A percentile compares a stretch with the other conserved stretches of the same genome.
phyloP scores from a whole-genome alignment of 2,329 filamentous ascomycete species.

The Fusarium siculi region DNA sequence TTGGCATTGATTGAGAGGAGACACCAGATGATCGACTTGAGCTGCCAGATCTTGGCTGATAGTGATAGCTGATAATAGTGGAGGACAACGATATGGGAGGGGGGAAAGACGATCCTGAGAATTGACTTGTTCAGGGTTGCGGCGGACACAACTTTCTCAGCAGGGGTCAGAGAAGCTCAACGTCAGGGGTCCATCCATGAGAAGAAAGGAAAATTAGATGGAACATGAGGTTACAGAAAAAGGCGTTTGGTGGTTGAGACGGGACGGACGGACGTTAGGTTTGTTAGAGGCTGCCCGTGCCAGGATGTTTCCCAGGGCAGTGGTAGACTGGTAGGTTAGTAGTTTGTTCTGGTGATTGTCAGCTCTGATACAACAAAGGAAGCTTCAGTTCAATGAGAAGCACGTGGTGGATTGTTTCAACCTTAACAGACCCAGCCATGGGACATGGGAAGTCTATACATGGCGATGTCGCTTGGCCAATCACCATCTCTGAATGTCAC shows the following conservation, averaged over 20 bases:
- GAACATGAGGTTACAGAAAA: slow-evolving; percentile 1
- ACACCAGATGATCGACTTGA: slow-evolving; percentile 37
- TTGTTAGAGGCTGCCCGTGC: slow-evolving; percentile 5
- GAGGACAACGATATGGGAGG: slow-evolving; percentile 19
- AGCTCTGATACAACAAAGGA: slow-evolving; percentile 6
- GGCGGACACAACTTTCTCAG: slow-evolving; percentile 7
- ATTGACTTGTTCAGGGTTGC: slow-evolving; percentile 27
- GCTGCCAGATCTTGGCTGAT: slow-evolving; percentile 26
- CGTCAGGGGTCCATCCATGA: slow-evolving; percentile 6
- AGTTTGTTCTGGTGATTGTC: neutral
- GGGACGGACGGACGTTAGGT: neutral
- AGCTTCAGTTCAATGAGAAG: slow-evolving; percentile 7
- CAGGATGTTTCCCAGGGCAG: slow-evolving; percentile 17
- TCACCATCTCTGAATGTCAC: slow-evolving; percentile 13
- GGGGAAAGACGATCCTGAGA: slow-evolving; percentile 21
- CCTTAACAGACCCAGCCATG: slow-evolving; percentile 7
- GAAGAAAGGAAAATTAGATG: slow-evolving; percentile 8
- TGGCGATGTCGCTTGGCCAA: slow-evolving; percentile 4
- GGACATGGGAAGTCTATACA: slow-evolving; percentile 1
- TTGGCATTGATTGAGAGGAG: slow-evolving; percentile 14
- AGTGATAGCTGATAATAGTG: slow-evolving; percentile 19
- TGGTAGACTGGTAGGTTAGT: neutral
- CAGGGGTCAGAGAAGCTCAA: slow-evolving; percentile 17
- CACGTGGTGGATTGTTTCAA: slow-evolving; percentile 38
- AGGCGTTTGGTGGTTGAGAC: slow-evolving; percentile 7